These are phyloP conservation scores for Diddensiella santjacobensis DNA, from an alignment of 805 yeast species.

Conservation along the genomic window DNA sequence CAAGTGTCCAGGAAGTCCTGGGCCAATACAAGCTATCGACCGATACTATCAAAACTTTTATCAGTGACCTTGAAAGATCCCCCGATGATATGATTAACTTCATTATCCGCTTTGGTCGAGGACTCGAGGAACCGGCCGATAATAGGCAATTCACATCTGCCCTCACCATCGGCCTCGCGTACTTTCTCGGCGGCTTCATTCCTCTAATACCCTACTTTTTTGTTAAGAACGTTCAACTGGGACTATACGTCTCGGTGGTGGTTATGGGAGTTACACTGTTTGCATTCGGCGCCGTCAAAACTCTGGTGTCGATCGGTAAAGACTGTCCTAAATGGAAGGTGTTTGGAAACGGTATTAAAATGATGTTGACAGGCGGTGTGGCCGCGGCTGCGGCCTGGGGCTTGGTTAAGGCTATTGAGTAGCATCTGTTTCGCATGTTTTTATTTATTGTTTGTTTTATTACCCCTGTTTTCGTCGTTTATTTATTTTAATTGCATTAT, in stretches of 20 bases:
- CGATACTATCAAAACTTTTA: conserved; percentile 66
- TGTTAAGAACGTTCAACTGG: conserved; percentile 67
- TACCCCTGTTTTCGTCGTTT: neutral
- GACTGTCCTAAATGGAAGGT: conserved; percentile 49
- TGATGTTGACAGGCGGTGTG: conserved; percentile 92
- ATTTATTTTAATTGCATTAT: neutral
- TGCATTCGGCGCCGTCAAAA: conserved; percentile 81
- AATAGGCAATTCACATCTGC: conserved; percentile 88
- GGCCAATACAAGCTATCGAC: conserved; percentile 65
- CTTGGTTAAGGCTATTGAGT: conserved; percentile 74
- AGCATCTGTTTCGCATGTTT: conserved; percentile 3
- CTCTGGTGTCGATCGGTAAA: conserved; percentile 78
- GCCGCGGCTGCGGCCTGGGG: conserved; percentile 98
- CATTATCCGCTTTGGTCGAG: conserved; percentile 81
- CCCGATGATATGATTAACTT: conserved; percentile 82
- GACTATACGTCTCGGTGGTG: conserved; percentile 67
- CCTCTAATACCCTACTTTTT: conserved; percentile 92
- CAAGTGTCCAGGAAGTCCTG: conserved; percentile 76
- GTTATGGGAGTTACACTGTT: conserved; percentile 85
- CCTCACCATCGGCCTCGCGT: conserved; percentile 81
- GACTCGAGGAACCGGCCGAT: conserved; percentile 93
- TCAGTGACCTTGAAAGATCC: conserved; percentile 70
- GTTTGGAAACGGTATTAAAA: conserved; percentile 76
- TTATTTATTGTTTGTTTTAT: neutral
- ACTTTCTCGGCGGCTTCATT: conserved; percentile 87